Evolutionary conservation across 306 rosid genomes (phyloP).

Genomic region (Dryas octopetala): DNA sequence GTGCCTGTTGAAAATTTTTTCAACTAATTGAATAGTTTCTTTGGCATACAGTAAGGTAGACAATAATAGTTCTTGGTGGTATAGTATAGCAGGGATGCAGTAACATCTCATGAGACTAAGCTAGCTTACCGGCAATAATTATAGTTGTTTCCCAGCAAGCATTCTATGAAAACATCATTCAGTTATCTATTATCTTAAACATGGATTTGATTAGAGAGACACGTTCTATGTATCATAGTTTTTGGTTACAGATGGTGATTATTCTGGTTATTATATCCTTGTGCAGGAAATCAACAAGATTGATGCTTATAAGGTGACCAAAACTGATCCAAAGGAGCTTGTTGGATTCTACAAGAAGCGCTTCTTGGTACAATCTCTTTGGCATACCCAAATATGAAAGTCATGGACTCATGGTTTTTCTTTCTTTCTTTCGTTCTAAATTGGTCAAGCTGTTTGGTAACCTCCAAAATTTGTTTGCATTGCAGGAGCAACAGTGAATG

Average conservation of each 20-base stretch:
- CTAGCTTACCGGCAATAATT: not conserved
- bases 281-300: conserved; percentile 63
- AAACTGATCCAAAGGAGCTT: conserved; percentile 42
- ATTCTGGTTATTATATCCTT: not conserved
- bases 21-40: not conserved
- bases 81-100: not conserved
- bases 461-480: not conserved
- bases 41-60: not conserved
- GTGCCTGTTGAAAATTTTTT: too few relatives aligned
- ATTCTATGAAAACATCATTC: not conserved
- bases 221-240: not conserved
- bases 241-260: not conserved
- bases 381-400: not conserved
- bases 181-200: not conserved
- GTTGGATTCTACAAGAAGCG: conserved; percentile 49
- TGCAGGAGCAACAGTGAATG: conserved; percentile 47
- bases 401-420: not conserved
- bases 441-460: not conserved
- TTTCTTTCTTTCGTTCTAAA: not conserved
- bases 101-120: not conserved
- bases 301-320: conserved; percentile 60
- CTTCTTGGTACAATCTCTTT: conserved; percentile 41
- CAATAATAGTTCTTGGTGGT: not conserved
- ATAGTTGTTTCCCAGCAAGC: not conserved
- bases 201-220: not conserved